Conservation (phyloP, 176 grass and related monocot species). For the Carex myosuroides region DNA sequence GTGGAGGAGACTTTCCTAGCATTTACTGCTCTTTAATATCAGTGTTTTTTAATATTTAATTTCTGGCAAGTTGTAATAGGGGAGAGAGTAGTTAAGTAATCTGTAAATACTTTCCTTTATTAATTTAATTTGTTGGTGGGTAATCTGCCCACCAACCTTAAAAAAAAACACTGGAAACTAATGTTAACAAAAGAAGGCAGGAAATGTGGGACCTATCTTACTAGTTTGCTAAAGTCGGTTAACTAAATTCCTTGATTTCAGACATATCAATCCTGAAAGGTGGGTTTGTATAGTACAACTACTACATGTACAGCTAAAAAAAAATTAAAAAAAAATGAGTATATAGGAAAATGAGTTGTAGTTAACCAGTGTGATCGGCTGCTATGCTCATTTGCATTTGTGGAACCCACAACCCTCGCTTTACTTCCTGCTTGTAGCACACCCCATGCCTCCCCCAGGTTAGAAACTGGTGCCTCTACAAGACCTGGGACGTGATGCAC, state of each 20-base stretch:
- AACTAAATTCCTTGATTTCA: background rate
- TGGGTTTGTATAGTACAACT: background rate
- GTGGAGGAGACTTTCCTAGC: no score
- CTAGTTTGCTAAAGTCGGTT: background rate
- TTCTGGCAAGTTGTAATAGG: no score
- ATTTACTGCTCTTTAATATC: no score
- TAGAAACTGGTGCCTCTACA: slow-evolving; percentile 63
- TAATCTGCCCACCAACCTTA: no score
- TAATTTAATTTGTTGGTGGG: no score
- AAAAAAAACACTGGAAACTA: no score
- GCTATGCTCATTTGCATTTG: slow-evolving; percentile 95
- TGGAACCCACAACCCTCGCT: slow-evolving; percentile 76
- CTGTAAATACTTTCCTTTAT: no score
- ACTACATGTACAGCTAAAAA: background rate
- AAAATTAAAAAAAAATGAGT: background rate
- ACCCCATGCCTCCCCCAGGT: slow-evolving; percentile 84
- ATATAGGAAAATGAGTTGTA: background rate
- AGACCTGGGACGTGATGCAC: slow-evolving; percentile 95
- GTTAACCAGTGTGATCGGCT: slow-evolving; percentile 87
- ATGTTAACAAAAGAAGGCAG: background rate
- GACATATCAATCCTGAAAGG: background rate
- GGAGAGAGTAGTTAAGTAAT: no score
- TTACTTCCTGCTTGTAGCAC: slow-evolving; percentile 86
- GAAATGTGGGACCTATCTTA: background rate
- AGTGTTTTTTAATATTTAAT: no score